These are phyloP conservation scores for Malassezia globosa DNA, from an alignment of 1,284 basidiomycete genomes.

Conservation along the genomic window DNA sequence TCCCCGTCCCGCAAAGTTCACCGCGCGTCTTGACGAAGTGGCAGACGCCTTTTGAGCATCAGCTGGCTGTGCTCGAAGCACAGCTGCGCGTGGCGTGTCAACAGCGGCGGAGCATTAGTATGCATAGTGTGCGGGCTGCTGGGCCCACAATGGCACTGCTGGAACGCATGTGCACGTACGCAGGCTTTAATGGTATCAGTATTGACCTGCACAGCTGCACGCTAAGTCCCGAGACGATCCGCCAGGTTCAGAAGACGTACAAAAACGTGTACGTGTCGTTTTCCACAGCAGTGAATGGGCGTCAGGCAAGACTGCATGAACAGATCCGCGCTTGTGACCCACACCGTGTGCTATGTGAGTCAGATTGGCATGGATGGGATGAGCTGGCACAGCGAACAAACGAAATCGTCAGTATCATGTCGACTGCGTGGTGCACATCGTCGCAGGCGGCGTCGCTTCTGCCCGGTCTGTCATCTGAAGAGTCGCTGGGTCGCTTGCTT, in stretches of 20 bases:
- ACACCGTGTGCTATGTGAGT: slow-evolving; percentile 28
- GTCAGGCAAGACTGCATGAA: slow-evolving; percentile 21
- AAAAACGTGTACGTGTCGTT: slow-evolving; percentile 38
- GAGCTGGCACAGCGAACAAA: slow-evolving; percentile 17
- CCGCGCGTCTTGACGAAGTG: slow-evolving; percentile 23
- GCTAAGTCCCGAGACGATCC: slow-evolving; percentile 29
- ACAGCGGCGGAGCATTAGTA: slow-evolving; percentile 29
- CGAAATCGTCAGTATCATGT: too few species aligned
- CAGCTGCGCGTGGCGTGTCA: slow-evolving; percentile 31
- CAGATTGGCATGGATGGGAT: slow-evolving; percentile 30
- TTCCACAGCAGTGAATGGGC: slow-evolving; percentile 35
- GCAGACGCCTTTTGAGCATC: slow-evolving; percentile 35
- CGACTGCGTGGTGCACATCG: too few species aligned
- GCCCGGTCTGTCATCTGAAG: too few species aligned
- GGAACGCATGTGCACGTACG: background rate
- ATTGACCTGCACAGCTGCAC: slow-evolving; percentile 40
- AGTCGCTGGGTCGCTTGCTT: too few species aligned
- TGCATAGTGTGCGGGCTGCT: slow-evolving; percentile 39
- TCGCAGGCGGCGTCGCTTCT: too few species aligned
- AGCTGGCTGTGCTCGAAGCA: slow-evolving; percentile 26
- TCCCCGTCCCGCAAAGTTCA: slow-evolving; percentile 16
- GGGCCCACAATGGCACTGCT: slow-evolving; percentile 29
- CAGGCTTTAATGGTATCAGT: background rate
- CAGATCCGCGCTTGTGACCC: slow-evolving; percentile 24
- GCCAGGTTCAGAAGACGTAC: slow-evolving; percentile 24